phyloP scores from a whole-genome alignment of 441 rosid genomes.

The Erodium texanum region DNA sequence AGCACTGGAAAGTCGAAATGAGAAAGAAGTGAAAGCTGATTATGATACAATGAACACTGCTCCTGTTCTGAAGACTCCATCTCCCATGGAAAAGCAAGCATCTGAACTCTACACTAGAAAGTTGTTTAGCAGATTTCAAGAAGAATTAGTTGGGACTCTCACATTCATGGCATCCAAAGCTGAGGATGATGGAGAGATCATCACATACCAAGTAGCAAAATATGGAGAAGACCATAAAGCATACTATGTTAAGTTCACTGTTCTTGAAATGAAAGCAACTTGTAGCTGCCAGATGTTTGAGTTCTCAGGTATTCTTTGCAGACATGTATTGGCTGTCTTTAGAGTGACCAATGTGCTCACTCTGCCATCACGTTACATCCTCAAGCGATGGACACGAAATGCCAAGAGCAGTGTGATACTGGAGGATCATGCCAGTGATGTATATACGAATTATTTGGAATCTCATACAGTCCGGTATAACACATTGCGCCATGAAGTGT shows the following conservation, averaged over 20 bases:
- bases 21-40: conserved; percentile 81
- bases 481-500: conserved; percentile 68
- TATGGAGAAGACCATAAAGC: conserved; percentile 80
- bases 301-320: conserved; percentile 48
- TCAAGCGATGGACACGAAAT: conserved; percentile 86
- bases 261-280: conserved; percentile 69
- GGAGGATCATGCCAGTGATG: conserved; percentile 37
- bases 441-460: conserved; percentile 48
- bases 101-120: conserved; percentile 67
- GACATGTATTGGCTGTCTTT: conserved; percentile 94
- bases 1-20: conserved; percentile 78
- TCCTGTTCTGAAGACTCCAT: conserved; percentile 74
- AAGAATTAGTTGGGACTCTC: conserved; percentile 94
- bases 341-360: conserved; percentile 92
- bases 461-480: conserved; percentile 57
- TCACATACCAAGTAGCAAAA: conserved; percentile 87
- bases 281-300: conserved; percentile 83
- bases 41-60: conserved; percentile 71
- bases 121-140: conserved; percentile 84
- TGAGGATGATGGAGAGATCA: conserved; percentile 49
- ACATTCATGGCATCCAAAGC: conserved; percentile 79
- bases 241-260: conserved; percentile 62
- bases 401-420: conserved; percentile 50
- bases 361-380: conserved; percentile 69
- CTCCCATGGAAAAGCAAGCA: conserved; percentile 98